Evolutionary conservation across 2,329 filamentous ascomycete species (phyloP).

Genomic region (Ophiostoma pallidulum): DNA sequence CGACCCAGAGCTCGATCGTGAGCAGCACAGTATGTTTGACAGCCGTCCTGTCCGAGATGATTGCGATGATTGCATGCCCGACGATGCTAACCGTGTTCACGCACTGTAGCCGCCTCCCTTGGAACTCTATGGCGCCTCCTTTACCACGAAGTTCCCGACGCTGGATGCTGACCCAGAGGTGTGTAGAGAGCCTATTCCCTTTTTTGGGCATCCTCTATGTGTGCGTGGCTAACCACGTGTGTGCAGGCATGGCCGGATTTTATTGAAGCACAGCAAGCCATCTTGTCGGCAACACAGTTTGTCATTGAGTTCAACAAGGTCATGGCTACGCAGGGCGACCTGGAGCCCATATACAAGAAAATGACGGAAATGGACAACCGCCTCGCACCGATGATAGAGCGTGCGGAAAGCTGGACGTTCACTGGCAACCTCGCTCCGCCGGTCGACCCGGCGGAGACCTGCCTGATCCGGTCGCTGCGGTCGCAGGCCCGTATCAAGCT

Average conservation of each 20-base stretch:
- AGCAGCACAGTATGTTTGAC: conserved; percentile 34
- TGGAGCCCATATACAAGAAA: conserved; percentile 30
- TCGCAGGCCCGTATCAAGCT: conserved; percentile 41
- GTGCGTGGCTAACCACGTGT: background rate
- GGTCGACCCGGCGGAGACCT: conserved; percentile 30
- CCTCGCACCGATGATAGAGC: conserved; percentile 29
- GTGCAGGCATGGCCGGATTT: conserved; percentile 34
- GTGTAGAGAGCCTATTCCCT: conserved; percentile 10
- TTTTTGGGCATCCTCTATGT: background rate
- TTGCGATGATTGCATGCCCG: no score
- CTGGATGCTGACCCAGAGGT: conserved; percentile 34
- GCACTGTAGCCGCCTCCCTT: conserved; percentile 14
- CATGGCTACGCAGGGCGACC: conserved; percentile 28
- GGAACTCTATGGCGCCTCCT: conserved; percentile 25
- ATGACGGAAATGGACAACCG: conserved; percentile 32
- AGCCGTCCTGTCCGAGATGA: no score
- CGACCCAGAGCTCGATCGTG: conserved; percentile 41
- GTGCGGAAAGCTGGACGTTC: conserved; percentile 28
- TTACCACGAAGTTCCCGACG: conserved; percentile 34
- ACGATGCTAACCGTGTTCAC: no score
- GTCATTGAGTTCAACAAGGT: conserved; percentile 37
- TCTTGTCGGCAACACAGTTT: conserved; percentile 37
- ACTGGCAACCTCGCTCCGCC: conserved; percentile 26
- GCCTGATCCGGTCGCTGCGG: conserved; percentile 34
- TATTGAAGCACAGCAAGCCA: conserved; percentile 38